A percentile compares a stretch with the other conserved stretches of the same genome.
Conservation (phyloP, 768 basidiomycete genomes). For the Mycena rosella region DNA sequence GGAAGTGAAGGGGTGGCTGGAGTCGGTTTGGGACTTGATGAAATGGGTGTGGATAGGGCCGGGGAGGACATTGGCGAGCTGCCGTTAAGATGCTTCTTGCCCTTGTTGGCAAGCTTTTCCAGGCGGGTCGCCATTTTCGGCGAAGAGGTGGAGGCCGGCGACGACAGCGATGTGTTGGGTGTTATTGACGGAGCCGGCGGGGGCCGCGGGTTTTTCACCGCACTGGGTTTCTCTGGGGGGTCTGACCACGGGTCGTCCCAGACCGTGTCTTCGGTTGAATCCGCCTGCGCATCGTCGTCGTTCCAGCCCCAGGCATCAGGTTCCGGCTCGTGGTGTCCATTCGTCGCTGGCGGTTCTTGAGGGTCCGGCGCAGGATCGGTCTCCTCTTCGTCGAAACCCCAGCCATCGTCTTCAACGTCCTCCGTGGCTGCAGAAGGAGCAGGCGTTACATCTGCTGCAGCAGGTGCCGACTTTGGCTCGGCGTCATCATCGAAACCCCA, state of each 20-base stretch:
- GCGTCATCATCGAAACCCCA: conserved; percentile 70
- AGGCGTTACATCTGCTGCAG: conserved; percentile 14
- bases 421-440: conserved; percentile 14
- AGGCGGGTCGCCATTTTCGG: conserved; percentile 70
- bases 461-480: conserved; percentile 37
- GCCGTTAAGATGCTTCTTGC: conserved; percentile 60
- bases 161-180: conserved; percentile 2
- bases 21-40: conserved; percentile 41
- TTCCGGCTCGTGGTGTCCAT: conserved; percentile 42
- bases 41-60: conserved; percentile 6
- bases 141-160: conserved; percentile 40
- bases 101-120: conserved; percentile 68
- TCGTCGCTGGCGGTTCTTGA: conserved; percentile 33
- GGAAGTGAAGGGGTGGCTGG: conserved; percentile 39
- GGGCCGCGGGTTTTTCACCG: conserved; percentile 42
- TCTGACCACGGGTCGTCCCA: conserved; percentile 85
- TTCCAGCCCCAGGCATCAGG: conserved; percentile 85
- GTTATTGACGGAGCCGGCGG: conserved; percentile 46
- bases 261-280: conserved; percentile 56
- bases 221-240: conserved; percentile 44
- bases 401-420: conserved; percentile 32
- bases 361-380: conserved; percentile 8
- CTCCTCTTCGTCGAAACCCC: conserved; percentile 41
- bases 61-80: conserved; percentile 41
- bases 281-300: conserved; percentile 59